phyloP scores from a whole-genome alignment of 257 asterid species.

The Plantago elongata region DNA sequence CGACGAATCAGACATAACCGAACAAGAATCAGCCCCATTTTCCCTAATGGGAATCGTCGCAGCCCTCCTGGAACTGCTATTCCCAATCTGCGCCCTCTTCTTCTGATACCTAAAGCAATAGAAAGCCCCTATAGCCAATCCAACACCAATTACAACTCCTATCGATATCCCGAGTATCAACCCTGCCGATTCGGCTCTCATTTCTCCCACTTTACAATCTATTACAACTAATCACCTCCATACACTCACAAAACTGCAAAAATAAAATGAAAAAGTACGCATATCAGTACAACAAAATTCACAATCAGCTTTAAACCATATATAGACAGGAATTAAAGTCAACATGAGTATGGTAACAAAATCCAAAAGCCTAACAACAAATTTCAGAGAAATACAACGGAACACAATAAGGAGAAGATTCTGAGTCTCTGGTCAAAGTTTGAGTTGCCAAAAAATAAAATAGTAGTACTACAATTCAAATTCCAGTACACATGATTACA shows the following conservation, averaged over 20 bases:
- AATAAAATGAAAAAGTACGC: conserved; percentile 6
- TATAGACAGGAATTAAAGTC: neutral
- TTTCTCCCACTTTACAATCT: conserved; percentile 31
- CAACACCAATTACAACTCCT: conserved; percentile 81
- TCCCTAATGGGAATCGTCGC: conserved; percentile 65
- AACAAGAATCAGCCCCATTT: conserved; percentile 67
- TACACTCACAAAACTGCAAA: conserved; percentile 40
- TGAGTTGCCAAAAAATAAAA: conserved; percentile 8
- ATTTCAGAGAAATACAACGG: conserved; percentile 14
- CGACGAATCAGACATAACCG: conserved; percentile 71
- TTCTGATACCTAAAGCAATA: conserved; percentile 56
- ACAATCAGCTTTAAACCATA: neutral
- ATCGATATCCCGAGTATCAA: conserved; percentile 71
- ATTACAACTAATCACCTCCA: conserved; percentile 25
- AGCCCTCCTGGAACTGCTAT: conserved; percentile 78
- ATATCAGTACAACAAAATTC: too few relatives aligned
- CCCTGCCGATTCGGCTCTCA: conserved; percentile 61
- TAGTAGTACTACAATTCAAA: neutral
- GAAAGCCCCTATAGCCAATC: conserved; percentile 60
- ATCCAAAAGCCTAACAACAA: conserved; percentile 6
- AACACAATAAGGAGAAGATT: conserved; percentile 3
- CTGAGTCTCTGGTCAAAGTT: conserved; percentile 18
- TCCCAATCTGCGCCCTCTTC: conserved; percentile 63
- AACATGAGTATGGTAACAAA: conserved; percentile 9
- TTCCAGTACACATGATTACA: conserved; percentile 1